Conservation (phyloP, 495 filamentous ascomycete species). For the Podospora appendiculata region DNA sequence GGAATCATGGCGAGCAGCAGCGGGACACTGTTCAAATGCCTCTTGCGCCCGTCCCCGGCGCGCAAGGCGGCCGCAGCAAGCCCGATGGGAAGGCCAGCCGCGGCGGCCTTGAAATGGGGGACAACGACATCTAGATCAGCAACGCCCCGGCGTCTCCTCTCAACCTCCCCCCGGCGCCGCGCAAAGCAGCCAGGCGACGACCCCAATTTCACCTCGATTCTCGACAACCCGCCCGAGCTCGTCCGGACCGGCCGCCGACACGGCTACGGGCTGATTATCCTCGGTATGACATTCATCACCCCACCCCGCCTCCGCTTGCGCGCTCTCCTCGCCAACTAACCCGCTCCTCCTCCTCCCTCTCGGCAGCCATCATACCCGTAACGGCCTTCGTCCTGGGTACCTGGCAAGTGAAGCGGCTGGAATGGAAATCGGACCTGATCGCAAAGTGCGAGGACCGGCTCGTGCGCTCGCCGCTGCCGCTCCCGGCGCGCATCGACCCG, state of each 20-base stretch:
- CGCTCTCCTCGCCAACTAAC: no score
- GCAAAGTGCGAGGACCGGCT: conserved; percentile 86
- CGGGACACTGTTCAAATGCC: conserved; percentile 5
- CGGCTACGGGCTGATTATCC: conserved; percentile 72
- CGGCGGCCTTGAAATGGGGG: not conserved
- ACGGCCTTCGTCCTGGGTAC: conserved; percentile 85
- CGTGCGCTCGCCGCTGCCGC: conserved; percentile 73
- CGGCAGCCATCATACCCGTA: conserved; percentile 73
- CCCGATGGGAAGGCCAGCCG: not conserved
- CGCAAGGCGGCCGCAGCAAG: not conserved
- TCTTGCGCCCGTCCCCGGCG: conserved; percentile 3
- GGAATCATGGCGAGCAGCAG: conserved; percentile 4
- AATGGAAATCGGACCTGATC: conserved; percentile 88
- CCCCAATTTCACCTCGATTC: conserved; percentile 66
- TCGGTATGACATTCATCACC: conserved; percentile 43
- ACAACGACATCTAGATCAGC: not conserved
- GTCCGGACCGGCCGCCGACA: conserved; percentile 66
- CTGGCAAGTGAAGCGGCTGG: conserved; percentile 92
- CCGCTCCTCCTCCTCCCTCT: no score
- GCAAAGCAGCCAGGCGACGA: conserved; percentile 49
- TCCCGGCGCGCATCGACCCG: conserved; percentile 77
- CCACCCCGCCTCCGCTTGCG: not conserved
- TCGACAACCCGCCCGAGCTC: conserved; percentile 75
- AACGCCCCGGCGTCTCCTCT: conserved; percentile 21
- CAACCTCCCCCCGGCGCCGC: conserved; percentile 13